These are phyloP conservation scores for Saprolegnia diclina DNA, from an alignment of 352 stramenopile species.

Conservation along the genomic window DNA sequence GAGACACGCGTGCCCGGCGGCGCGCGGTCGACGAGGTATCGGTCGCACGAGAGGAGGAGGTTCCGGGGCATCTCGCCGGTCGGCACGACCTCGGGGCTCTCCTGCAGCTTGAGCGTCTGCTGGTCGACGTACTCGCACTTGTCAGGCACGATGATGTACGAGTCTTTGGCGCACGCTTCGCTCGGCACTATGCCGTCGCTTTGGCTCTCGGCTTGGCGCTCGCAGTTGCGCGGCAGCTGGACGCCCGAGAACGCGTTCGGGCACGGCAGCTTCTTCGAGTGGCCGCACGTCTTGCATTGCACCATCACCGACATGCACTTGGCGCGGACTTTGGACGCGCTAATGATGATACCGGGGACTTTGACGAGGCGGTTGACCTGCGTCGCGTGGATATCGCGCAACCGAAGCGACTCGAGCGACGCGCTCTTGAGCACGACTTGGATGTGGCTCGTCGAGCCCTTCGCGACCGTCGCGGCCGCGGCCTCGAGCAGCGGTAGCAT, in stretches of 20 bases:
- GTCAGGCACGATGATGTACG: slow-evolving; percentile 94
- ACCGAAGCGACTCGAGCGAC: slow-evolving; percentile 45
- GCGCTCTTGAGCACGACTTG: slow-evolving; percentile 81
- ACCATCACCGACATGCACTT: slow-evolving; percentile 90
- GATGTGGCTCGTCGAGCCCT: slow-evolving; percentile 68
- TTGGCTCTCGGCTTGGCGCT: slow-evolving; percentile 44
- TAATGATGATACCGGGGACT: slow-evolving; percentile 96
- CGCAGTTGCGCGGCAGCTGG: slow-evolving; percentile 76
- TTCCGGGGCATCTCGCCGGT: slow-evolving; percentile 98
- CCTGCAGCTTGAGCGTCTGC: slow-evolving; percentile 98
- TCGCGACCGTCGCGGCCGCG: slow-evolving; percentile 41
- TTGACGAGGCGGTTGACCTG: slow-evolving; percentile 89
- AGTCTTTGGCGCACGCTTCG: slow-evolving; percentile 70
- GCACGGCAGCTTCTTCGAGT: slow-evolving; percentile 41
- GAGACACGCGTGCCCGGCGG: slow-evolving; percentile 94
- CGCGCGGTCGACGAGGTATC: slow-evolving; percentile 93
- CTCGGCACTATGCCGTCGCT: slow-evolving; percentile 43
- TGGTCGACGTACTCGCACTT: slow-evolving; percentile 94
- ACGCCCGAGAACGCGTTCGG: slow-evolving; percentile 62
- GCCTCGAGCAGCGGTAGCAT: slow-evolving; percentile 80
- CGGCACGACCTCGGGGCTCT: slow-evolving; percentile 94
- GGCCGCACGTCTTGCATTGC: slow-evolving; percentile 84
- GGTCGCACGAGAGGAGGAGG: slow-evolving; percentile 91
- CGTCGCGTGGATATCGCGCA: slow-evolving; percentile 81
- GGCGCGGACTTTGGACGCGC: slow-evolving; percentile 87